Evolutionary conservation across 2,329 filamentous ascomycete genomes (phyloP), one percentile per base, ranked within the genome.

Genomic region (Clonostachys solani): DNA sequence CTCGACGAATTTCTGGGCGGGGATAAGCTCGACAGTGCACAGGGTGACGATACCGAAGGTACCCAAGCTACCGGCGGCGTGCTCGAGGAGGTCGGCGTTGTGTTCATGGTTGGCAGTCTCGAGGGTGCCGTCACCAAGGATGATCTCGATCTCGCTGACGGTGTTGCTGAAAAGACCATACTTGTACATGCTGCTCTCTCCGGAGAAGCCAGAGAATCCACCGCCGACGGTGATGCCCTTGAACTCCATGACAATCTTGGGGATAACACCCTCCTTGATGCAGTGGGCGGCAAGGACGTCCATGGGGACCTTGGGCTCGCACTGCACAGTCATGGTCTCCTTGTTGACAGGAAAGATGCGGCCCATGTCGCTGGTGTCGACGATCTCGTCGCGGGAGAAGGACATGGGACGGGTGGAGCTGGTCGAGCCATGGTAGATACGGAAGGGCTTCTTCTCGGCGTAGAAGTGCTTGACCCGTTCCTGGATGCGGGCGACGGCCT

Each of bases 341-440:
- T 60, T 61, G 48, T 83, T 70, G 43, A 84, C 68, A 10, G 70
- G 64, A 41, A 84, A 64, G 33, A 85, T 69, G 61, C 75, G 71
- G 49, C 66, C 70, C 29, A 84, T 69, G 12, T 62, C 59, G 53
- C 75, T 77, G 38, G 77, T 81, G 57, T 81, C 78, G 48, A 84
- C 68, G 19, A 78, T 67, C 47, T 67, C 60, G 47, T 62, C 62
- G 46, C 60, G 60, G 13, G 58, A 60, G 51, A 64, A 65, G 44
- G 52, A 50, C 48, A 59, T 45, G 37, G 75, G 73, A 16, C 81
- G 74, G 42, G 80, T 84, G 50, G 74, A 80, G 59, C 81, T 82
- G 19, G 80, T 83, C 1, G 77, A 77, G 51, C 80, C 80, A 66
- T 84, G 80, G 50, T 73, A 78, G 55, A 84, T 81, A 18, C 80